Evolutionary conservation across 2,329 filamentous ascomycete species (phyloP), one percentile per base, ranked within the genome.

Genomic region (Colletotrichum coccodes): DNA sequence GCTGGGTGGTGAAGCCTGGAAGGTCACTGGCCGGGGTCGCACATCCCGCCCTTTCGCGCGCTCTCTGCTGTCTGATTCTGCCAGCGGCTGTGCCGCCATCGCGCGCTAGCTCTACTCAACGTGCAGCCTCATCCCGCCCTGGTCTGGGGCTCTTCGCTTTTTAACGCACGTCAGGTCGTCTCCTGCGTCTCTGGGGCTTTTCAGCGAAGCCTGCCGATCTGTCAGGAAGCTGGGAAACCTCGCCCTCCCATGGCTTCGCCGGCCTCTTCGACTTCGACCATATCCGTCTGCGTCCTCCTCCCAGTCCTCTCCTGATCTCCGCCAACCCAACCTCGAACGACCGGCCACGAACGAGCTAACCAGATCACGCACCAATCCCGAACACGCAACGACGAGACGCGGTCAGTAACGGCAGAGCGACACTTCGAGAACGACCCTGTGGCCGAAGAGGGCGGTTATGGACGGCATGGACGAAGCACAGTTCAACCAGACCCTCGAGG

Each of bases 101-200:
- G 54, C 49, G 34, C 65, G 49, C 50, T 60, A 68, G 65, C 61
- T 18, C 40, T 23, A 34, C 28, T 18, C 40, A 30, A 34, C 28
- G 49, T 60, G 56, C 56, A 66, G 61, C 61, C 66, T 69, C 62
- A 49, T 49, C 60, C 30, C n/a, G n/a, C n/a, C n/a, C n/a, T n/a
- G n/a, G n/a, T n/a, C n/a, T n/a, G n/a, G n/a, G n/a, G n/a, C 50
- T 16, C 30, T 60, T 32, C 54, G 28, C 42, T 49, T 42, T 64
- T 9, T 30, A 14, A 34, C 28, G 52, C n/a, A 40, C 34, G 26
- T 44, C 42, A 36, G 26, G 59, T 23, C 42, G 26, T 14, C 32
- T 58, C 18, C 50, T 57, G 60, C 12, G 60, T 36, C 42, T 21
- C 49, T 32, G 26, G 46, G 26, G 32, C 30, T 32, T 32, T 49